Base-by-base conservation (phyloP, 2,329 filamentous ascomycete genomes). In the Pseudogymnoascus sp. region DNA sequence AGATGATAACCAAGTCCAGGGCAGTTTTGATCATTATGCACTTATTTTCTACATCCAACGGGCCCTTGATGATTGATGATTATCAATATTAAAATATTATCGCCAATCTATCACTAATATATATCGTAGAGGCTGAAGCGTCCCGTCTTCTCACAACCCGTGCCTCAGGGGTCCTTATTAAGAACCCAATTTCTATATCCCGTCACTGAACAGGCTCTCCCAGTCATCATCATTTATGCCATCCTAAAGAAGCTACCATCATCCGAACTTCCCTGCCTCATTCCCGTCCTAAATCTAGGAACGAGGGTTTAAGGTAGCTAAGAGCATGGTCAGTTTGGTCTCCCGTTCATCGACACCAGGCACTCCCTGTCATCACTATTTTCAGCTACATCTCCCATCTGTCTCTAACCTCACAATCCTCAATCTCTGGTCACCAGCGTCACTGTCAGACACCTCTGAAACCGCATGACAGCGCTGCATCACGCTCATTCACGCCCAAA, bases 61-160 rank as follows among this genome's bases (percentile, higher is more conserved):
- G 16, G n/a, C 25, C 28, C 2, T 31, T 31, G 28, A 31, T 31
- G 28, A 31, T 33, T 55, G 8, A 33, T 31, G 14, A 33, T 55
- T 55, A 55, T 16, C 25, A 31, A 33, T 33, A 12, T 33, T 55
- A 31, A 55, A 55, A 55, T 55, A 33, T 18, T 11, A 33, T 55
- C 49, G 33, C 28, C n/a, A 55, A 55, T 55, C n/a, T 33, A 55
- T 55, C 49, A 55, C 49, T 33, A 55, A 55, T 55, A 33, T 33
- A 18, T 18, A 18, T 52, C 25, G 25, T 31, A 52, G 45, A 52
- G 25, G 25, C 25, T 52, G n/a, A 52, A 31, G n/a, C 25, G 31
- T 31, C 31, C 49, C 25, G 49, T 33, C n/a, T 31, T 33, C 28
- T 7, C 41, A 25, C n/a, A 33, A 33, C 5, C 49, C n/a, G 49